Percentiles rank a stretch among this genome's conserved stretches.
Conservation (phyloP, 1,139 yeast genomes). For the Nakaseomyces kungkrabaensis region DNA sequence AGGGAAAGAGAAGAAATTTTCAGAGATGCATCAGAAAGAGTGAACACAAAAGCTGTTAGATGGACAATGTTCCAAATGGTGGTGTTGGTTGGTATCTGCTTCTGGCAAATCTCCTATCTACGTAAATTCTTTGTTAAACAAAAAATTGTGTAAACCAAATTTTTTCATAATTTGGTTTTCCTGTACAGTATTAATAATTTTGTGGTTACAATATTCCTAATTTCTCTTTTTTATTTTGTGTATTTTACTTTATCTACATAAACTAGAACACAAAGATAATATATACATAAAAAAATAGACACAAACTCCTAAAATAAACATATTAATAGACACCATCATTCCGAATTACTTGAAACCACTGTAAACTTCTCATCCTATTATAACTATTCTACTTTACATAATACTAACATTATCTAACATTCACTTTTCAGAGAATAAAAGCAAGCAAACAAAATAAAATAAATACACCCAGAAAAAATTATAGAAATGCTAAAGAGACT, state of each 20-base stretch:
- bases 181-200: not conserved
- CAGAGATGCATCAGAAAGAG: conserved; percentile 57
- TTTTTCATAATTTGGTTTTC: not conserved
- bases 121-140: conserved; percentile 58
- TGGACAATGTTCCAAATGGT: conserved; percentile 57
- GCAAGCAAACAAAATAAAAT: not conserved
- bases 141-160: conserved; percentile 39
- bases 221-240: too few relatives aligned
- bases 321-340: too few relatives aligned
- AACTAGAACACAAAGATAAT: too few relatives aligned
- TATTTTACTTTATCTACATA: too few relatives aligned
- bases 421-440: too few relatives aligned
- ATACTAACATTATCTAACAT: too few relatives aligned
- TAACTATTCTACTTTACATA: too few relatives aligned
- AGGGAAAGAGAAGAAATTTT: conserved; percentile 62
- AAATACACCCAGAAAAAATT: not conserved
- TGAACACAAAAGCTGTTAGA: conserved; percentile 52
- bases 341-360: too few relatives aligned
- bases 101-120: conserved; percentile 58
- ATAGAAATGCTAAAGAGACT: not conserved
- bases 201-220: too few relatives aligned
- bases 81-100: conserved; percentile 50
- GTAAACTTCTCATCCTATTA: too few relatives aligned
- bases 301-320: too few relatives aligned
- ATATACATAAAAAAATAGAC: too few relatives aligned